phyloP scores from a whole-genome alignment of 2,329 filamentous ascomycete species.

The Epichloe gansuensis region DNA sequence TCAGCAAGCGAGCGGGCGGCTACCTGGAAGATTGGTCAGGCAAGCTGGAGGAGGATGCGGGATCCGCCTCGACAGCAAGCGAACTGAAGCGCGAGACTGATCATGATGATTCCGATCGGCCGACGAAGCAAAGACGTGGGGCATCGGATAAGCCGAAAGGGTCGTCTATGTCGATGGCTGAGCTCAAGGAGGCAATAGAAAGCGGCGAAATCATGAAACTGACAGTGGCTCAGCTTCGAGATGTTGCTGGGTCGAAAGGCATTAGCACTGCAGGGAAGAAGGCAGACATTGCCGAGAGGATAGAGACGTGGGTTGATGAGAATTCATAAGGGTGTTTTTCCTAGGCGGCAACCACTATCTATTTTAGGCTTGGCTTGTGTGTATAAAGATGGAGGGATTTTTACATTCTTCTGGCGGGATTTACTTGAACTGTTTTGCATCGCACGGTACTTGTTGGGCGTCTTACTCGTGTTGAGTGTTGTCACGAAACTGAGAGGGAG shows the following conservation, averaged over 20 bases:
- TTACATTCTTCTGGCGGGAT: background rate
- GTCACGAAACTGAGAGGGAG: too few species aligned
- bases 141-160: constrained; percentile 21
- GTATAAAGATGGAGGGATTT: background rate
- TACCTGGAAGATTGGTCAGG: constrained; percentile 68
- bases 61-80: constrained; percentile 22
- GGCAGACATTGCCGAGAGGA: constrained; percentile 38
- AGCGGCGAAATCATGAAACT: constrained; percentile 37
- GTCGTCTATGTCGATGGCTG: constrained; percentile 27
- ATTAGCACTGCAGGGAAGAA: constrained; percentile 39
- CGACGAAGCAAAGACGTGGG: constrained; percentile 33
- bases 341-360: too few species aligned
- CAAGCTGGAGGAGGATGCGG: constrained; percentile 46
- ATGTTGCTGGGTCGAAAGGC: constrained; percentile 33
- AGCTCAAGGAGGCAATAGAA: constrained; percentile 32
- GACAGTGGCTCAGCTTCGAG: constrained; percentile 40
- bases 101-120: constrained; percentile 26
- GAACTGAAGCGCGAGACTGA: constrained; percentile 40
- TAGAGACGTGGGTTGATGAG: constrained; percentile 44
- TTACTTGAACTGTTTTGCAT: too few species aligned
- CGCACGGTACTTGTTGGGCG: background rate
- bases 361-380: background rate
- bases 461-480: background rate
- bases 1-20: constrained; percentile 73
- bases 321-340: constrained; percentile 14